Base-by-base conservation (phyloP, 75 land plant species). In the Cupressus sempervirens region DNA sequence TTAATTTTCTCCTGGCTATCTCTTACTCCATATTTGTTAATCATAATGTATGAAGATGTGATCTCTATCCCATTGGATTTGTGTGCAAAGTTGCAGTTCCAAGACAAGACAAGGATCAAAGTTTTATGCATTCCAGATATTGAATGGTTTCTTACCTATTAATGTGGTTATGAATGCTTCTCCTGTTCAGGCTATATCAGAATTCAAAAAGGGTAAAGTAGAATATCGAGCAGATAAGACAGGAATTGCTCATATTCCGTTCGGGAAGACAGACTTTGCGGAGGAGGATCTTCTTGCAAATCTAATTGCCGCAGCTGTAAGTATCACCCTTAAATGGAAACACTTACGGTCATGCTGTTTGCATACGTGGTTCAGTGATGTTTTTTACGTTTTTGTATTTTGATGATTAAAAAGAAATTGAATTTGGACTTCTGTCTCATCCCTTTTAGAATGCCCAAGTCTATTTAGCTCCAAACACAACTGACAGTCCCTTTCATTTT, bases 201-300 rank as follows among this genome's bases (percentile, higher is more conserved):
- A 98, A 80, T 98, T 98, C 84, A 96, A 96, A 89, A 91, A 91
- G 84, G 99, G 99, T 26, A 98, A 98, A 86, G 97, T 96, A 35
- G 99, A 96, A 88, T 98, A 89, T 88, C 77, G 97, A 87, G 97
- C 92, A 52, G 99, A 98, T 86, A 98, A 98, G 90, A 96, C 98
- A n/a, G 99, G 99, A 68, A 98, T 98, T 74, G 96, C 96, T 72
- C 99, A 98, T 90, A 83, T 98, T 58, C 97, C 96, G 53, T 98
- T 98, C 86, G 98, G 98, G 34, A 98, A 96, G 90, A 87, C 87
- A 36, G 85, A 91, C 54, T 98, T 98, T 81, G 74, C 93, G 11
- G 94, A 91, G 32, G 98, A 96, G 81, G 98, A 94, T 86, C 96
- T 98, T 23, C 85, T 98, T 38, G 84, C 85, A 18, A 98, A 98